phyloP scores from a whole-genome alignment of 768 basidiomycete species.

The Kwoniella europaea region DNA sequence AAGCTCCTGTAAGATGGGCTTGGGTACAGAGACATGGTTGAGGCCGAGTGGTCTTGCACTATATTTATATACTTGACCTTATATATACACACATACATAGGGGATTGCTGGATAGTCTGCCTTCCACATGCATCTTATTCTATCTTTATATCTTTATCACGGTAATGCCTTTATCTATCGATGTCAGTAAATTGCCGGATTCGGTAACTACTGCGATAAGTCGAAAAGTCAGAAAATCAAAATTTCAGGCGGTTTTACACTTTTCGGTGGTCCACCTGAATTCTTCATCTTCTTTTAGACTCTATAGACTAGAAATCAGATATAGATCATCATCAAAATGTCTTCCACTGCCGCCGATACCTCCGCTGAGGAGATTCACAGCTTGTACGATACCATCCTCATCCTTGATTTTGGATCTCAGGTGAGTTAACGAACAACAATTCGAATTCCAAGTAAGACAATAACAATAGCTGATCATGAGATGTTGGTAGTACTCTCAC shows the following conservation, averaged over 20 bases:
- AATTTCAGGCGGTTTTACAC: background rate
- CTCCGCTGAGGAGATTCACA: conserved; percentile 72
- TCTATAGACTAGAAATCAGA: background rate
- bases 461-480: background rate
- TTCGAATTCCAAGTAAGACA: too few relatives aligned
- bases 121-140: background rate
- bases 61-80: background rate
- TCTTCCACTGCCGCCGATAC: conserved; percentile 25
- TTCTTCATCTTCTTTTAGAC: background rate
- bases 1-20: background rate
- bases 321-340: conserved; percentile 2
- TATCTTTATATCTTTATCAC: background rate
- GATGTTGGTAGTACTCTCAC: conserved; percentile 79
- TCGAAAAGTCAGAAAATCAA: background rate
- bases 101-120: background rate
- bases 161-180: background rate
- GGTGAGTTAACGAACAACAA: conserved; percentile 61
- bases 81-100: background rate
- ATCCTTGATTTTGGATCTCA: conserved; percentile 98
- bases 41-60: background rate
- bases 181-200: background rate
- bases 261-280: background rate
- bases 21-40: background rate
- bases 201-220: background rate
- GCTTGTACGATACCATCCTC: conserved; percentile 92